Percentiles rank a stretch among this genome's conserved stretches.
These are phyloP conservation scores for Russula sp. DNA, from an alignment of 768 basidiomycete genomes.

Conservation along the genomic window DNA sequence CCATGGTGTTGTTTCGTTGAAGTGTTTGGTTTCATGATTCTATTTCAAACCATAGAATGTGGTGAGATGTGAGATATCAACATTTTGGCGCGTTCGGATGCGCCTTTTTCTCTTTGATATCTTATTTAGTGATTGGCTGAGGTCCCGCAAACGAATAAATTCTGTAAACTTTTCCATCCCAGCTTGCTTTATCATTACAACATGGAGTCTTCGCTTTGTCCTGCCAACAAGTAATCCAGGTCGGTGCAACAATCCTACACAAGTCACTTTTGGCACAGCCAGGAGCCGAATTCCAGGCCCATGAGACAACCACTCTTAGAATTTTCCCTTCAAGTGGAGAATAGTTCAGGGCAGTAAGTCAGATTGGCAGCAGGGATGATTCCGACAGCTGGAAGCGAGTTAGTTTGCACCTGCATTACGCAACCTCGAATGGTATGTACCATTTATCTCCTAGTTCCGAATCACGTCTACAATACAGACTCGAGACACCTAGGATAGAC, in stretches of 20 bases:
- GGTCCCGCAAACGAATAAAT: not conserved
- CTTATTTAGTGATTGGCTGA: not conserved
- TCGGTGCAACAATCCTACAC: not conserved
- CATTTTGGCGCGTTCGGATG: not conserved
- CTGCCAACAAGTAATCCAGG: no score
- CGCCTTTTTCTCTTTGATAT: not conserved
- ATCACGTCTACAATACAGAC: not conserved
- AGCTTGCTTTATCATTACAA: no score
- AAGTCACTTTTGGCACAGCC: not conserved
- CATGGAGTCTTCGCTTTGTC: no score
- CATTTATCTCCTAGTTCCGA: not conserved
- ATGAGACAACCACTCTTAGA: not conserved
- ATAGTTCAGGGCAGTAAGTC: not conserved
- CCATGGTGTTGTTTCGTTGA: not conserved
- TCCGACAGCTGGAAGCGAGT: not conserved
- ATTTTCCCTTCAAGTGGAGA: not conserved
- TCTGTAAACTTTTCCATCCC: not conserved
- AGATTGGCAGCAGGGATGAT: not conserved
- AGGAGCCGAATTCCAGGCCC: not conserved
- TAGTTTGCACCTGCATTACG: not conserved
- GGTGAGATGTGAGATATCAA: slow-evolving; percentile 31
- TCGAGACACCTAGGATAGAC: not conserved
- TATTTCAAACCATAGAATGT: slow-evolving; percentile 28
- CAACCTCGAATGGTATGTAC: not conserved
- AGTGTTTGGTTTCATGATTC: no score